Conservation (phyloP, 495 filamentous ascomycete species). For the Penicillium desertorum region DNA sequence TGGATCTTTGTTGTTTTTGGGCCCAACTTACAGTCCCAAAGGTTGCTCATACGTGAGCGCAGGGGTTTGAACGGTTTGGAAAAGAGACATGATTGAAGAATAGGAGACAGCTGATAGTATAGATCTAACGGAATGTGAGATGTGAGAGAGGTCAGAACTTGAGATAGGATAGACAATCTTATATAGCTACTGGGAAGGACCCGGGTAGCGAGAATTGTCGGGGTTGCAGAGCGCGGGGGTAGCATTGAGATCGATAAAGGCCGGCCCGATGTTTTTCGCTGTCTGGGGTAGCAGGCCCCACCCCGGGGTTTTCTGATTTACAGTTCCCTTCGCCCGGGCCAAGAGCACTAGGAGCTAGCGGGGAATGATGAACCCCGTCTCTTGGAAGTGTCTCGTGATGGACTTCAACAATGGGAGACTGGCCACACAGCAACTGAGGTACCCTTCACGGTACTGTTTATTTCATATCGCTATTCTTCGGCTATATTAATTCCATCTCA, state of each 20-base stretch:
- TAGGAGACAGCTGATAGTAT: not conserved
- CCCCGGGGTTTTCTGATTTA: too few relatives aligned
- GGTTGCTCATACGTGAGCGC: constrained; percentile 12
- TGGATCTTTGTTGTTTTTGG: not conserved
- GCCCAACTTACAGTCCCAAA: constrained; percentile 5
- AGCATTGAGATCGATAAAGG: not conserved
- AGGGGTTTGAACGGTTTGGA: constrained; percentile 2
- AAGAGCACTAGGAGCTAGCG: not conserved
- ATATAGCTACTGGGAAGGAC: not conserved
- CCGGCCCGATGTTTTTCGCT: constrained; percentile 6
- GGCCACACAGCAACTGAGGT: not conserved
- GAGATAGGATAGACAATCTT: not conserved
- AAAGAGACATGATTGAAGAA: constrained; percentile 3
- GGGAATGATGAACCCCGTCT: not conserved
- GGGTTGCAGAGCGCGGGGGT: not conserved
- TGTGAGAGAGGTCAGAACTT: not conserved
- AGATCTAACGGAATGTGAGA: not conserved
- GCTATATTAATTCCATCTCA: not conserved
- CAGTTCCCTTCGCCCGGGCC: not conserved
- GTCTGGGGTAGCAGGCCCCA: not conserved
- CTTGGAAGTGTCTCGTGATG: not conserved
- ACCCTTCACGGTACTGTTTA: not conserved
- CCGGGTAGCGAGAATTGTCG: not conserved
- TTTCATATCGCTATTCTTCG: not conserved
- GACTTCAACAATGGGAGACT: not conserved